These are phyloP conservation scores for Neopestalotiopsis sp. DNA, from an alignment of 2,329 filamentous ascomycete genomes.

Conservation along the genomic window DNA sequence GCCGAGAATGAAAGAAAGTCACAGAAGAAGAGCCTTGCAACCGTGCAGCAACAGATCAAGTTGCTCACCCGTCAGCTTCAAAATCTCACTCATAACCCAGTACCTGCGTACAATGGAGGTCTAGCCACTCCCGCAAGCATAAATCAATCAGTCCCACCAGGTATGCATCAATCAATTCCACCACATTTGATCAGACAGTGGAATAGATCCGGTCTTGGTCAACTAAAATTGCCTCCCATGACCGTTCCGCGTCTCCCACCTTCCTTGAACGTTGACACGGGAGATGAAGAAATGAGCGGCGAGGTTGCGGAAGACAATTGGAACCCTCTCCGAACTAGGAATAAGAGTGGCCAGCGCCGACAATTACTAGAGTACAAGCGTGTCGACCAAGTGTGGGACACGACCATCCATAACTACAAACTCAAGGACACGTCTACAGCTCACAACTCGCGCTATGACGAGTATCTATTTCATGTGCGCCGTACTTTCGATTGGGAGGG, in stretches of 20 bases:
- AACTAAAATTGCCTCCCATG: too few species aligned
- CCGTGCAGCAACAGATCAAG: slow-evolving; percentile 25
- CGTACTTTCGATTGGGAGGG: slow-evolving; percentile 85
- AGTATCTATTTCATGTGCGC: slow-evolving; percentile 83
- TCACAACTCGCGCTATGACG: slow-evolving; percentile 66
- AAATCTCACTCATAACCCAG: slow-evolving; percentile 23
- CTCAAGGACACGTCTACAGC: slow-evolving; percentile 58
- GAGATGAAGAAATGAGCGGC: neutral
- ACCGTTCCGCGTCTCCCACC: too few species aligned
- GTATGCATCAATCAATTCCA: too few species aligned
- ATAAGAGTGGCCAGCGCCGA: slow-evolving; percentile 30
- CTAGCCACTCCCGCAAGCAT: neutral
- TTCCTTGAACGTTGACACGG: too few species aligned
- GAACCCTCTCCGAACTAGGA: neutral
- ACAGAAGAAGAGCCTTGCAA: slow-evolving; percentile 14
- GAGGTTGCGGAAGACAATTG: neutral
- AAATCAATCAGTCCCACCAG: neutral
- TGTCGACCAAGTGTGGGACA: slow-evolving; percentile 61
- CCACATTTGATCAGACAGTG: too few species aligned
- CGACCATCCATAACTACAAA: slow-evolving; percentile 53
- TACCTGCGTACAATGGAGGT: neutral
- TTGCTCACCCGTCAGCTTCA: slow-evolving; percentile 34
- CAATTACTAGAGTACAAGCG: slow-evolving; percentile 49
- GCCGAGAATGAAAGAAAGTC: slow-evolving; percentile 2
- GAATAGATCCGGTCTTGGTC: neutral